Conservation (phyloP, 2,329 filamentous ascomycete genomes). For the Diaporthe caulivora region DNA sequence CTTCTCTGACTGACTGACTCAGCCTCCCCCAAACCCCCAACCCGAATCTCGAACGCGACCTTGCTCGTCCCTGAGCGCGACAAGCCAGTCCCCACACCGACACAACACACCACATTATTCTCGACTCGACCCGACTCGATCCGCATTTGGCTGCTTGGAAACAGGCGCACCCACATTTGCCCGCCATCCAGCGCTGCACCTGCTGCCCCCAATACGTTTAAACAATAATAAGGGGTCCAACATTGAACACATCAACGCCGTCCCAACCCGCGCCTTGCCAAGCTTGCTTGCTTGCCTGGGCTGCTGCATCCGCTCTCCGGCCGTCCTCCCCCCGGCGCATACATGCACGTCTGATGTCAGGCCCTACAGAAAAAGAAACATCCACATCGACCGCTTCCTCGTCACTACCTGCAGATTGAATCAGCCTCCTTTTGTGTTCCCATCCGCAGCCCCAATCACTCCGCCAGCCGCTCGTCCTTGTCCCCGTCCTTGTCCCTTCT, state of each 20-base stretch:
- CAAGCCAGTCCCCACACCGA: not conserved
- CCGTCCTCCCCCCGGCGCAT: slow-evolving; percentile 6
- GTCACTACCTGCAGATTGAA: slow-evolving; percentile 23
- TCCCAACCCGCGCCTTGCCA: slow-evolving; percentile 16
- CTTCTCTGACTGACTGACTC: not conserved
- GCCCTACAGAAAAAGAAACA: slow-evolving; percentile 21
- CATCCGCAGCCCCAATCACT: not conserved
- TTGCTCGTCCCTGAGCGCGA: slow-evolving; percentile 15
- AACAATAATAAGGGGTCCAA: slow-evolving; percentile 8
- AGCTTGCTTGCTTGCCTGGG: no score
- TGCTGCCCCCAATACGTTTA: not conserved
- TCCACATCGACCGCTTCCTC: slow-evolving; percentile 29
- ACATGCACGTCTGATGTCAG: slow-evolving; percentile 37
- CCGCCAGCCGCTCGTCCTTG: not conserved
- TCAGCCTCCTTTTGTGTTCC: not conserved
- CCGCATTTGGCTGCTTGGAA: slow-evolving; percentile 1
- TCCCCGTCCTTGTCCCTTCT: not conserved
- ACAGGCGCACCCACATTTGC: not conserved
- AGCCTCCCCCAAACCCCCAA: not conserved
- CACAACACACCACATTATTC: not conserved
- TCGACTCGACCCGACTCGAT: slow-evolving; percentile 27
- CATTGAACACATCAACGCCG: not conserved
- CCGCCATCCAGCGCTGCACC: not conserved
- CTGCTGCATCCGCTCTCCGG: slow-evolving; percentile 30
- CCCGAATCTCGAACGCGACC: slow-evolving; percentile 6